These are phyloP conservation scores for Hirsutella rhossiliensis DNA, from an alignment of 2,329 filamentous ascomycete species.

Conservation along the genomic window DNA sequence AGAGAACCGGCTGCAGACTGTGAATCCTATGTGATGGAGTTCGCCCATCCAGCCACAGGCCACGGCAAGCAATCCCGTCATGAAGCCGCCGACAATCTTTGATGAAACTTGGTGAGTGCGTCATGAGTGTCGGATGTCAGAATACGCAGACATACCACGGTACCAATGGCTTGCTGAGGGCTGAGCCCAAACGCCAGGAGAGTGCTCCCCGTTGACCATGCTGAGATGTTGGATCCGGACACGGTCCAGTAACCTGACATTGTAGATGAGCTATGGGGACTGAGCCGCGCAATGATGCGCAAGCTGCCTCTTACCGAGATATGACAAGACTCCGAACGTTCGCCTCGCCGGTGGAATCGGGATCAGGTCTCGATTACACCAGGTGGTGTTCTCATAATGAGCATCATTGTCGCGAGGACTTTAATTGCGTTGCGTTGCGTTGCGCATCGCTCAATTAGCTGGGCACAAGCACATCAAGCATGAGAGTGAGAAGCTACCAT, in stretches of 20 bases:
- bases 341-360: conserved; percentile 14
- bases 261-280: background rate
- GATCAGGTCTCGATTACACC: conserved; percentile 20
- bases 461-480: background rate
- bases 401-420: conserved; percentile 15
- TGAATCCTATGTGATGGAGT: conserved; percentile 14
- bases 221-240: conserved; percentile 11
- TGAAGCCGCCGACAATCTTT: conserved; percentile 8
- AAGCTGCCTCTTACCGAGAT: conserved; percentile 9
- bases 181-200: conserved; percentile 14
- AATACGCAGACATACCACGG: conserved; percentile 6
- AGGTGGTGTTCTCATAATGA: conserved; percentile 17
- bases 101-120: background rate
- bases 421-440: no score
- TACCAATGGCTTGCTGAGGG: conserved; percentile 13
- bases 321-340: conserved; percentile 13
- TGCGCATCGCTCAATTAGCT: no score
- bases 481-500: conserved; percentile 3
- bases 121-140: background rate
- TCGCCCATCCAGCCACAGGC: conserved; percentile 11
- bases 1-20: conserved; percentile 23
- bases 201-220: conserved; percentile 13
- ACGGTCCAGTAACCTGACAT: conserved; percentile 11
- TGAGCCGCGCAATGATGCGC: background rate
- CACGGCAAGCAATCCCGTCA: conserved; percentile 10